A percentile compares a stretch with the other conserved stretches of the same genome.
phyloP scores from a whole-genome alignment of 495 filamentous ascomycete species.

The Xylaria longipes region DNA sequence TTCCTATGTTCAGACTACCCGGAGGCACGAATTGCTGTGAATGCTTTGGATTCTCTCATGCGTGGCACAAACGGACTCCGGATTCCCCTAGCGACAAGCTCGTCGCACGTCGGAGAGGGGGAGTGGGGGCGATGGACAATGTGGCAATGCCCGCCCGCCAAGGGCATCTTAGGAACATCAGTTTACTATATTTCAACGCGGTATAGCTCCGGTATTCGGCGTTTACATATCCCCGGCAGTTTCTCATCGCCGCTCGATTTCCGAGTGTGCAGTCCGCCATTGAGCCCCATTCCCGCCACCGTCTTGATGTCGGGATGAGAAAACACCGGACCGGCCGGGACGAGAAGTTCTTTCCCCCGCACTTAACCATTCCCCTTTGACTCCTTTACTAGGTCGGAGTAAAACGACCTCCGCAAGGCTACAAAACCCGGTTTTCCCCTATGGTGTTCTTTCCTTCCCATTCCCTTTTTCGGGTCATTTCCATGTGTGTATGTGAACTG shows the following conservation, averaged over 20 bases:
- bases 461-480: no score
- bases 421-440: no score
- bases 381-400: not conserved
- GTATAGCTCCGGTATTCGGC: conserved; percentile 10
- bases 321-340: not conserved
- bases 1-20: not conserved
- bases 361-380: not conserved
- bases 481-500: no score
- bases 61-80: not conserved
- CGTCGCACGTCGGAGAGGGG: not conserved
- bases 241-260: not conserved
- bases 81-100: not conserved
- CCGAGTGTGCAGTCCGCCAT: not conserved
- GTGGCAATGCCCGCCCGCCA: not conserved
- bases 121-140: not conserved
- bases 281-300: not conserved
- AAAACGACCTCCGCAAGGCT: not conserved
- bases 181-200: not conserved
- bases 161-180: not conserved
- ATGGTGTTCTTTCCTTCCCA: no score
- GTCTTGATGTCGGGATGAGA: no score
- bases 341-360: not conserved
- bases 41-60: not conserved
- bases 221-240: not conserved
- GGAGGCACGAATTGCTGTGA: not conserved